These are phyloP conservation scores for Adiantum capillusveneris DNA, from an alignment of 75 land plant genomes.

Conservation along the genomic window DNA sequence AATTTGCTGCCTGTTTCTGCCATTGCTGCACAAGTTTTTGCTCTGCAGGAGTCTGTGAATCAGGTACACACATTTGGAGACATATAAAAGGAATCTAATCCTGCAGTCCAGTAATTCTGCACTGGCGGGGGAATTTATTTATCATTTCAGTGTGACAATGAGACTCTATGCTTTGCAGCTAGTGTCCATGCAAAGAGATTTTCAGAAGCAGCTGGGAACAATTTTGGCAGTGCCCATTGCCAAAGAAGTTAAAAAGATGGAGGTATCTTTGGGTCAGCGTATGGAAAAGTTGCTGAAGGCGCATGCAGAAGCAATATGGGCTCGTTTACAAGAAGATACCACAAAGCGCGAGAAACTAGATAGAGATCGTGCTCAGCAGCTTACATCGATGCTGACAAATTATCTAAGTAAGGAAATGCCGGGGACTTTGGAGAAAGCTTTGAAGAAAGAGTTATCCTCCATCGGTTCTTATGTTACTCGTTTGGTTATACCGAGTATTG, in stretches of 20 bases:
- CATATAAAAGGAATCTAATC: no score
- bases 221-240: constrained; percentile 60
- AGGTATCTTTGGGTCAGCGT: constrained; percentile 64
- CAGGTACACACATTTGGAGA: constrained; percentile 72
- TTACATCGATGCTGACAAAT: constrained; percentile 46
- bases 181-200: constrained; percentile 74
- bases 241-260: constrained; percentile 83
- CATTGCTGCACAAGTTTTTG: constrained; percentile 33
- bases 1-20: constrained; percentile 8
- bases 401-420: constrained; percentile 71
- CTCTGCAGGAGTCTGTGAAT: constrained; percentile 69
- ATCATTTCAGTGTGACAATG: no score
- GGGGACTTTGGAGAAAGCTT: constrained; percentile 50
- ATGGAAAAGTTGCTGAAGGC: constrained; percentile 84
- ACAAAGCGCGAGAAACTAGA: constrained; percentile 69
- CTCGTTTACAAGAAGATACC: constrained; percentile 80
- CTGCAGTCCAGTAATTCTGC: no score
- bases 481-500: constrained; percentile 52
- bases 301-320: constrained; percentile 83
- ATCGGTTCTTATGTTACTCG: constrained; percentile 67
- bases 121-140: no score
- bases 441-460: constrained; percentile 85
- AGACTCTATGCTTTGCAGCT: constrained; percentile 42
- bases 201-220: constrained; percentile 69
- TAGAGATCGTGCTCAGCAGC: constrained; percentile 71